Conservation (phyloP, 169 alveolate species). For the Plasmodium gonderi region DNA sequence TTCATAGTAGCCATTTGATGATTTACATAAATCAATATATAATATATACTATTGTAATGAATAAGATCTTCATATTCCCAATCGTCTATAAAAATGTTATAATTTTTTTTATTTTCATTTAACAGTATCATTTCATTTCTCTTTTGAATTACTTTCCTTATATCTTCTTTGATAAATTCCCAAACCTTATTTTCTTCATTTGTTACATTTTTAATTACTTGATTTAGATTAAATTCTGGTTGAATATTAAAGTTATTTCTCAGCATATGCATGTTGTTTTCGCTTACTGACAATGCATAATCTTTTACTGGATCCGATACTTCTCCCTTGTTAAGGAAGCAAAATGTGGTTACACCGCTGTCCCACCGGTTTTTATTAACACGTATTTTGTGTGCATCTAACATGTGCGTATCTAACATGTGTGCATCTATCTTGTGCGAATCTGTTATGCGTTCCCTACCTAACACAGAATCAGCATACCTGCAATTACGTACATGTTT, state of each 20-base stretch:
- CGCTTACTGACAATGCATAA: constrained; percentile 52
- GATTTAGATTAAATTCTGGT: constrained; percentile 17
- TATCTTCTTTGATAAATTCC: constrained; percentile 36
- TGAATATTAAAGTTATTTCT: not conserved
- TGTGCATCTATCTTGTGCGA: no score
- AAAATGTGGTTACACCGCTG: constrained; percentile 18
- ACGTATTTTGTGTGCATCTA: not conserved
- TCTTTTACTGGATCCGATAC: not conserved
- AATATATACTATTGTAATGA: constrained; percentile 59
- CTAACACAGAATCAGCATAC: not conserved
- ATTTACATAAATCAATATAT: constrained; percentile 16
- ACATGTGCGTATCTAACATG: no score
- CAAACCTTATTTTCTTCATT: constrained; percentile 38
- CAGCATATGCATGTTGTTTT: constrained; percentile 3
- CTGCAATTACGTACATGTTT: not conserved
- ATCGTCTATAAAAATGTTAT: constrained; percentile 56
- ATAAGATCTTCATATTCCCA: constrained; percentile 64
- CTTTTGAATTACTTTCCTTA: constrained; percentile 7
- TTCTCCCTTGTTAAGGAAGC: constrained; percentile 11
- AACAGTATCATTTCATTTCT: constrained; percentile 16
- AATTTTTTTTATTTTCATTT: constrained; percentile 43
- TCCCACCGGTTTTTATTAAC: not conserved
- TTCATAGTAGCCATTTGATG: constrained; percentile 10
- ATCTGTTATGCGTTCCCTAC: no score
- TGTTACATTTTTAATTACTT: not conserved